phyloP scores from a whole-genome alignment of 768 basidiomycete species.

The Candolleomyces efflorescens region DNA sequence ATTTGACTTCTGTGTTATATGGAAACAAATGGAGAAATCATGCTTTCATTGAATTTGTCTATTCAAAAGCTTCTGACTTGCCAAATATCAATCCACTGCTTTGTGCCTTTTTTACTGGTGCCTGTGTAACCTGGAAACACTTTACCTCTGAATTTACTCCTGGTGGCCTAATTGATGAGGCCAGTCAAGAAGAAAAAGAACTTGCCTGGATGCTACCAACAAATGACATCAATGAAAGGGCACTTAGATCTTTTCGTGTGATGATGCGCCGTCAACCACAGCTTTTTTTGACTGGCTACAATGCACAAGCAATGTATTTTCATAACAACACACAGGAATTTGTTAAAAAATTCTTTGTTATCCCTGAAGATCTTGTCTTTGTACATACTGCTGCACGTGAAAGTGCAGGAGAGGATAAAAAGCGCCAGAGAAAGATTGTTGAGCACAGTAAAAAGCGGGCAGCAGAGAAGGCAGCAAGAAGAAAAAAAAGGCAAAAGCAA shows the following conservation, averaged over 20 bases:
- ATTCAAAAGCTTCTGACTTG: background rate
- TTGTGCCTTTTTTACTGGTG: constrained; percentile 18
- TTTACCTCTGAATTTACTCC: constrained; percentile 25
- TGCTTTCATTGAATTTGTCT: background rate
- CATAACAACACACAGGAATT: constrained; percentile 21
- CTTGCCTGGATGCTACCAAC: constrained; percentile 24
- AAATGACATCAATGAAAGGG: constrained; percentile 29
- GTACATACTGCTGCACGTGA: background rate
- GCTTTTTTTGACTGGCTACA: constrained; percentile 17
- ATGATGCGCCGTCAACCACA: constrained; percentile 14
- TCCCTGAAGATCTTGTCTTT: background rate
- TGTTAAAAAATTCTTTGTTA: constrained; percentile 13
- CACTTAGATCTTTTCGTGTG: constrained; percentile 19
- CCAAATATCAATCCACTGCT: constrained; percentile 1
- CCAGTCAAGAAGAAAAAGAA: constrained; percentile 15
- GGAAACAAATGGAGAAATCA: background rate
- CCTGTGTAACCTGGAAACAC: constrained; percentile 16
- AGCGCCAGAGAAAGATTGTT: background rate
- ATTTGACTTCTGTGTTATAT: background rate
- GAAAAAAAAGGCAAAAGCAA: background rate
- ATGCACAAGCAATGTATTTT: constrained; percentile 19
- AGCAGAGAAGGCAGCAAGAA: background rate
- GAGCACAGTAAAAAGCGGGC: background rate
- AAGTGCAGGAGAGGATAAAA: background rate
- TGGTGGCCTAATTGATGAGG: constrained; percentile 21